phyloP scores from a whole-genome alignment of 2,329 filamentous ascomycete species.

The Epichloe amarillans region DNA sequence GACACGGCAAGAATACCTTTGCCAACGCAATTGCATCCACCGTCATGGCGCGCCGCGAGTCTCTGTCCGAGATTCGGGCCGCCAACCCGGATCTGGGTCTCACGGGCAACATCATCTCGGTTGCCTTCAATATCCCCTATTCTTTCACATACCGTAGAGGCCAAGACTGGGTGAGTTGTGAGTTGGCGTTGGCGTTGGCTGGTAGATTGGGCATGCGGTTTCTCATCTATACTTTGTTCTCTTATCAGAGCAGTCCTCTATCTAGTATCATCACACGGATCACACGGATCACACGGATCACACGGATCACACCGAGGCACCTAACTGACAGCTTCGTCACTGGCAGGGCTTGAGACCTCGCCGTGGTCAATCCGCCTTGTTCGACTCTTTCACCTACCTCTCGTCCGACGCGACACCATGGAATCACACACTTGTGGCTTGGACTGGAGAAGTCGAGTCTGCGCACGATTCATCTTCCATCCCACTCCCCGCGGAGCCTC shows the following conservation, averaged over 20 bases:
- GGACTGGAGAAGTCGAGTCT: conserved; percentile 76
- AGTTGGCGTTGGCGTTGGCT: conserved; percentile 12
- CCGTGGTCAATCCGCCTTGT: conserved; percentile 79
- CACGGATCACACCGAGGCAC: too few relatives aligned
- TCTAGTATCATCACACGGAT: too few relatives aligned
- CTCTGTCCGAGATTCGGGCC: conserved; percentile 40
- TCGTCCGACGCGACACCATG: conserved; percentile 73
- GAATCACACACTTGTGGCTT: conserved; percentile 87
- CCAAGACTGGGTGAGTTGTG: conserved; percentile 49
- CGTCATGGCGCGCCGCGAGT: conserved; percentile 32
- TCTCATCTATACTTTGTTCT: too few relatives aligned
- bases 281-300: too few relatives aligned
- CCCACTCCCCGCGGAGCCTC: conserved; percentile 31
- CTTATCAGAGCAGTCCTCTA: too few relatives aligned
- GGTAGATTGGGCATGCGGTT: background rate
- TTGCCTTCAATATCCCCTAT: conserved; percentile 50
- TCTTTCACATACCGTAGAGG: conserved; percentile 44
- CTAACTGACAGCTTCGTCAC: background rate
- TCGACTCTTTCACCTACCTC: conserved; percentile 80
- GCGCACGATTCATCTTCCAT: conserved; percentile 28
- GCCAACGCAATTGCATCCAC: background rate
- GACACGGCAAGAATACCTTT: background rate
- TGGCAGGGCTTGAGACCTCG: conserved; percentile 59
- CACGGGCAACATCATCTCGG: conserved; percentile 54
- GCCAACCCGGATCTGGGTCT: conserved; percentile 43